Percentiles rank a stretch among this genome's conserved stretches.
Evolutionary conservation across 768 basidiomycete genomes (phyloP).

Genomic region (Trametes sanguinea): DNA sequence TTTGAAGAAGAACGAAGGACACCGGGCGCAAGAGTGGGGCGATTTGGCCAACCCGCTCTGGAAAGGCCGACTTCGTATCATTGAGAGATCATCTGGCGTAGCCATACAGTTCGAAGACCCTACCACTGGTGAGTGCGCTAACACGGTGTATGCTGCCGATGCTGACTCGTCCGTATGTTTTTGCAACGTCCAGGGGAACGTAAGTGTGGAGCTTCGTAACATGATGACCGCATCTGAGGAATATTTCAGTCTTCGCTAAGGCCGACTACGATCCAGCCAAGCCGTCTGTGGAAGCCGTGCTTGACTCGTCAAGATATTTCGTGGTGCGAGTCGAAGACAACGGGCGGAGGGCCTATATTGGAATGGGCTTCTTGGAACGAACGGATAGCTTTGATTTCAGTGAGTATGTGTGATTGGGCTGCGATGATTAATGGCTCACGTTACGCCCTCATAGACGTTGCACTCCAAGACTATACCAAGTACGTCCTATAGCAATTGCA

Average conservation of each 20-base stretch:
- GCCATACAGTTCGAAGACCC: conserved; percentile 79
- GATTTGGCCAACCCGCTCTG: conserved; percentile 81
- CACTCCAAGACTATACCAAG: conserved; percentile 87
- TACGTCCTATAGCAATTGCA: conserved; percentile 32
- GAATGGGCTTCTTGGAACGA: conserved; percentile 89
- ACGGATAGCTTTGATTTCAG: conserved; percentile 93
- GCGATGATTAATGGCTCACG: not conserved
- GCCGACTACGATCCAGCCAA: conserved; percentile 77
- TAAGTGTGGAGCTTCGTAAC: not conserved
- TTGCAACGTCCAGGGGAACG: conserved; percentile 19
- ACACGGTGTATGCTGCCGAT: conserved; percentile 18
- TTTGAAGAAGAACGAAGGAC: conserved; percentile 82
- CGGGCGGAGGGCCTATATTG: conserved; percentile 89
- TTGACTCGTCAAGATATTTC: conserved; percentile 95
- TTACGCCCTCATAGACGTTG: conserved; percentile 57
- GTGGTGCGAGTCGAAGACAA: conserved; percentile 88
- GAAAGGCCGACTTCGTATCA: conserved; percentile 88
- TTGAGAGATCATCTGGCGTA: conserved; percentile 72
- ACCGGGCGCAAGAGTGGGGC: conserved; percentile 93
- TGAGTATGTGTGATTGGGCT: conserved; percentile 40
- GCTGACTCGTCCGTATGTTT: conserved; percentile 13
- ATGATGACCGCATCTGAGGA: not conserved
- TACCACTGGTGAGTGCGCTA: conserved; percentile 60
- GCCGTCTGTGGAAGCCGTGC: conserved; percentile 90
- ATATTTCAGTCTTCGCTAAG: conserved; percentile 74